Evolutionary conservation across 306 rosid species (phyloP).

Genomic region (Trichosanthes cucumerina): DNA sequence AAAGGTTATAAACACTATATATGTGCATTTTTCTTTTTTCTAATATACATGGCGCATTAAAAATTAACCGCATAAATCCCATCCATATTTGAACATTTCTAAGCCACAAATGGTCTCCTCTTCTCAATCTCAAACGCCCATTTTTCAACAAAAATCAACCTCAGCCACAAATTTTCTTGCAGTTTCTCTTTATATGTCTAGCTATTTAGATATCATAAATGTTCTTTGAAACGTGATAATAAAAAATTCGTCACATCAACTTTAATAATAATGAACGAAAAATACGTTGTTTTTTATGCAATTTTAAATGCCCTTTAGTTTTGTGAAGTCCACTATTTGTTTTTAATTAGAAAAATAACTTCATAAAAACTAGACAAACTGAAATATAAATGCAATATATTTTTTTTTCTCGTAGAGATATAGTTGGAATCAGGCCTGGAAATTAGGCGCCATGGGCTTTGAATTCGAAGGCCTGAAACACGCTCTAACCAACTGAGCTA

Average conservation of each 20-base stretch:
- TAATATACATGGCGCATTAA: background rate
- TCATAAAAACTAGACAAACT: background rate
- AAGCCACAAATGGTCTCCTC: background rate
- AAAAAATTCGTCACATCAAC: background rate
- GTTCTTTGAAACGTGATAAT: background rate
- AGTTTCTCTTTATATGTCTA: background rate
- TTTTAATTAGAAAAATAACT: background rate
- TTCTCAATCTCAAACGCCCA: background rate
- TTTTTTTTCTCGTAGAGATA: no score
- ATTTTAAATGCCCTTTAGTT: background rate
- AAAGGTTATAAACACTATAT: background rate
- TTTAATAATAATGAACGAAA: background rate
- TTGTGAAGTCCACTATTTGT: background rate
- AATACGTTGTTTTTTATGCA: background rate
- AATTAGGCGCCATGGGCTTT: background rate
- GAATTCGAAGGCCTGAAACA: background rate
- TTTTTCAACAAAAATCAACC: background rate
- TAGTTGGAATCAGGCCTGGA: no score
- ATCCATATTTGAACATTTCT: slow-evolving; percentile 1
- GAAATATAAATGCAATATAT: background rate
- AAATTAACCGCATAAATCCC: background rate
- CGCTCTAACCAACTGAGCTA: background rate
- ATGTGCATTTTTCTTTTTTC: background rate
- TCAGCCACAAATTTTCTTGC: background rate
- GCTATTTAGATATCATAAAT: background rate